These are phyloP conservation scores for Pythium brassicae DNA, from an alignment of 352 stramenopile genomes.

Conservation along the genomic window DNA sequence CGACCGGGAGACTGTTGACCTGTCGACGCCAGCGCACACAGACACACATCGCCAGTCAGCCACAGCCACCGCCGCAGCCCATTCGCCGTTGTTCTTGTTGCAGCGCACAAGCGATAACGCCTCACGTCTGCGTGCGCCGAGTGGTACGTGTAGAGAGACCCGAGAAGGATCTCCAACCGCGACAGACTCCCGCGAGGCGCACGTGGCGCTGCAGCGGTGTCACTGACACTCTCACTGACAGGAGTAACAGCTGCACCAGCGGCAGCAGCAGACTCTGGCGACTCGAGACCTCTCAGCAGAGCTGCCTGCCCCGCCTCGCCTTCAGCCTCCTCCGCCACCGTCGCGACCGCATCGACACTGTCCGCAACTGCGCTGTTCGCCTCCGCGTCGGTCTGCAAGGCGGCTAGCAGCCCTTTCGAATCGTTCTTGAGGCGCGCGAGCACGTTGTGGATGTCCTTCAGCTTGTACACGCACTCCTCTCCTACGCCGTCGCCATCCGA, in stretches of 20 bases:
- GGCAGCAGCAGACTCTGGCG: background rate
- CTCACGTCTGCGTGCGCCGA: constrained; percentile 5
- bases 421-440: constrained; percentile 8
- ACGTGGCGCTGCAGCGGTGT: too few relatives aligned
- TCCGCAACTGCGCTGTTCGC: background rate
- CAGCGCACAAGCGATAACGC: background rate
- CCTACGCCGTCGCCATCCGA: too few relatives aligned
- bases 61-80: too few relatives aligned
- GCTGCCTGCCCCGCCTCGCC: background rate
- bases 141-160: constrained; percentile 1
- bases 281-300: background rate
- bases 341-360: background rate
- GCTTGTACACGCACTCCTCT: constrained; percentile 8
- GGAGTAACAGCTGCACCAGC: too few relatives aligned
- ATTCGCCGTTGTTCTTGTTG: too few relatives aligned
- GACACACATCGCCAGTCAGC: background rate
- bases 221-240: too few relatives aligned
- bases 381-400: background rate
- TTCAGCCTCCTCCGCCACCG: background rate
- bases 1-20: constrained; percentile 1
- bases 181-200: constrained; percentile 1
- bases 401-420: background rate
- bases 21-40: background rate
- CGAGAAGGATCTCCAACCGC: constrained; percentile 4
- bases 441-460: constrained; percentile 10